These are phyloP conservation scores for Ophiocordyceps unilateralis DNA, from an alignment of 2,329 filamentous ascomycete species.

Conservation along the genomic window DNA sequence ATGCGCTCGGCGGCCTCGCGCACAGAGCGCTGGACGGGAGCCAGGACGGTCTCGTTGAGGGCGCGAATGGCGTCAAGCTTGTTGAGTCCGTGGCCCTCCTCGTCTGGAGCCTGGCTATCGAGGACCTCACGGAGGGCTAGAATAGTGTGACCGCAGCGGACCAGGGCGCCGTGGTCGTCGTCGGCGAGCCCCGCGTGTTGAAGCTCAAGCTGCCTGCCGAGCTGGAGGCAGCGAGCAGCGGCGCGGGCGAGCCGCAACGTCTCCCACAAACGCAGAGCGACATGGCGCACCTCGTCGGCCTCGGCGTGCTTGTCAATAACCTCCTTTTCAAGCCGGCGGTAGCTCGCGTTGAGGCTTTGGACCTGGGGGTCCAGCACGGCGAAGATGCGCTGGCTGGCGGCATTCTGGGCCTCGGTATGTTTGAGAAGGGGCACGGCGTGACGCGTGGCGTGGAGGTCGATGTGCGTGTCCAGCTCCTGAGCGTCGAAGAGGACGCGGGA, in stretches of 20 bases:
- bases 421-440: constrained; percentile 66
- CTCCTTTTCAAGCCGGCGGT: constrained; percentile 70
- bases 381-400: constrained; percentile 55
- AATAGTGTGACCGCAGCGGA: constrained; percentile 68
- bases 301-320: constrained; percentile 73
- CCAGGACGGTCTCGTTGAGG: constrained; percentile 51
- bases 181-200: constrained; percentile 53
- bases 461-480: constrained; percentile 92
- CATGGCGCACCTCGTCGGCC: constrained; percentile 65
- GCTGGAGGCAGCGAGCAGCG: constrained; percentile 60
- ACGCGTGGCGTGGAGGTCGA: constrained; percentile 74
- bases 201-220: constrained; percentile 76
- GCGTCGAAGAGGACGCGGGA: constrained; percentile 91
- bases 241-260: constrained; percentile 61
- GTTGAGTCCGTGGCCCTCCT: constrained; percentile 63
- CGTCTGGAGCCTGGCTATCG: constrained; percentile 44
- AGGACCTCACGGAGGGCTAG: constrained; percentile 60
- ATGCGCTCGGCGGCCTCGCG: constrained; percentile 59
- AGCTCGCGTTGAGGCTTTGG: constrained; percentile 64
- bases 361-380: constrained; percentile 67
- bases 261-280: constrained; percentile 63
- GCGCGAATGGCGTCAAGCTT: constrained; percentile 55
- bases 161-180: constrained; percentile 61
- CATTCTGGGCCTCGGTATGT: constrained; percentile 58
- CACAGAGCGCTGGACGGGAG: constrained; percentile 58